These are phyloP conservation scores for Trichoderma orchidacearum DNA, from an alignment of 495 filamentous ascomycete species.

Conservation along the genomic window DNA sequence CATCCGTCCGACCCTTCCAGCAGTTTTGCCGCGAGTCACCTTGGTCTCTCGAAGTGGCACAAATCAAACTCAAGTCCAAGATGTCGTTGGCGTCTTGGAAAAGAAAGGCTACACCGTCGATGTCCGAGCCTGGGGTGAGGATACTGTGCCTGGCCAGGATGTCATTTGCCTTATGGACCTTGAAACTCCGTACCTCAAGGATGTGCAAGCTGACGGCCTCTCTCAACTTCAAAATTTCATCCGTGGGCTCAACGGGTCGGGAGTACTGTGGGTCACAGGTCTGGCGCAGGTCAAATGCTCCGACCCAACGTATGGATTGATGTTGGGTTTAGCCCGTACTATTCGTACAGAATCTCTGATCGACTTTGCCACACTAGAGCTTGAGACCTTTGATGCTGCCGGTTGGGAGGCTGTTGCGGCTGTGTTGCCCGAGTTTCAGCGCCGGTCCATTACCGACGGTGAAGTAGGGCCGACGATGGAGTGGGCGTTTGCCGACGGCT, in stretches of 20 bases:
- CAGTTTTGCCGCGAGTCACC: no score
- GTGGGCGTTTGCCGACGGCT: constrained; percentile 2
- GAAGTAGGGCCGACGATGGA: not conserved
- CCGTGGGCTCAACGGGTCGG: not conserved
- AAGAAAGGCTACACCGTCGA: not conserved
- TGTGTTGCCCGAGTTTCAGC: not conserved
- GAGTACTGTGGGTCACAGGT: constrained; percentile 4
- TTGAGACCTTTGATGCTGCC: not conserved
- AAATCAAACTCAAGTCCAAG: not conserved
- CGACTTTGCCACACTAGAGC: not conserved
- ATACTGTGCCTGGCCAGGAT: constrained; percentile 4
- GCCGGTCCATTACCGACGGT: not conserved
- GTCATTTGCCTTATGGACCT: constrained; percentile 9
- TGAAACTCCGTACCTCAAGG: constrained; percentile 9
- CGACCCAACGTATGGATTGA: not conserved
- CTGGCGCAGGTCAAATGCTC: constrained; percentile 2
- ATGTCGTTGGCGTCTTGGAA: not conserved
- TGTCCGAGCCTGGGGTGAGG: not conserved
- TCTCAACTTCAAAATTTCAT: not conserved
- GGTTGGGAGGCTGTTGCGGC: not conserved
- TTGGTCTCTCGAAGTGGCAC: no score
- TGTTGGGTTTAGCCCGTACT: not conserved
- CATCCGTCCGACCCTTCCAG: no score
- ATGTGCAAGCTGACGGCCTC: constrained; percentile 3
- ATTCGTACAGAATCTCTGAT: not conserved